Evolutionary conservation across 352 stramenopile species (phyloP), one percentile per base, ranked within the genome.

Genomic region (Halophytophthora batemanensis): DNA sequence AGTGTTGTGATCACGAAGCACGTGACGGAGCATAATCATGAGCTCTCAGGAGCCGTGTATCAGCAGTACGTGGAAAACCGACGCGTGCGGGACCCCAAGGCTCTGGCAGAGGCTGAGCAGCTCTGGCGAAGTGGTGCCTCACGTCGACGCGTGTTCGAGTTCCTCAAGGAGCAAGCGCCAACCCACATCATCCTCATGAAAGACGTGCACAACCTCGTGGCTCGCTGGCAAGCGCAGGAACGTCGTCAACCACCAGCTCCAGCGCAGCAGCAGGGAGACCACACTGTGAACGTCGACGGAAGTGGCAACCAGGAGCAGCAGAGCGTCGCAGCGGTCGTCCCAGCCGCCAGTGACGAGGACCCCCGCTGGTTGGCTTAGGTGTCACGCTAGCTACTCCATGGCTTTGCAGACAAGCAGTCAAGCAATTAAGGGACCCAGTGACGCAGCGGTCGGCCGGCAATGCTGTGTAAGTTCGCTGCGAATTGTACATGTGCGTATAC

Each of bases 181-280:
- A 77, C 59, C 41, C 60, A 62, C n/a, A 49, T 66, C 6, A 71
- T 91, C 25, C 51, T 86, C 13, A 91, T 91, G 80, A 91, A 91
- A 41, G 80, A 91, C 47, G 71, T 91, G 11, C 80, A 91, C 56
- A 91, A 91, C 34, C 72, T 89, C 15, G 76, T 87, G 41, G 74
- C 86, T 51, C 61, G 72, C 10, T 91, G 80, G 80, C 78, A 89
- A 54, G 52, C 74, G 18, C 62, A 71, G 54, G 58, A 70, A 28
- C 56, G 60, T 13, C 59, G 48, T 2, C 43, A 39, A 10, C 47
- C 18, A 51, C 44, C 47, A 40, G 38, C n/a, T 8, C 33, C 42
- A 18, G 22, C 28, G 14, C 14, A 25, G 4, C 33, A 36, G 11
- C 28, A 19, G 36, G 19, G 4, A 11, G 11, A 39, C 56, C 50